These are phyloP conservation scores for Ashbya aceris DNA, from an alignment of 1,139 yeast species.

Conservation along the genomic window DNA sequence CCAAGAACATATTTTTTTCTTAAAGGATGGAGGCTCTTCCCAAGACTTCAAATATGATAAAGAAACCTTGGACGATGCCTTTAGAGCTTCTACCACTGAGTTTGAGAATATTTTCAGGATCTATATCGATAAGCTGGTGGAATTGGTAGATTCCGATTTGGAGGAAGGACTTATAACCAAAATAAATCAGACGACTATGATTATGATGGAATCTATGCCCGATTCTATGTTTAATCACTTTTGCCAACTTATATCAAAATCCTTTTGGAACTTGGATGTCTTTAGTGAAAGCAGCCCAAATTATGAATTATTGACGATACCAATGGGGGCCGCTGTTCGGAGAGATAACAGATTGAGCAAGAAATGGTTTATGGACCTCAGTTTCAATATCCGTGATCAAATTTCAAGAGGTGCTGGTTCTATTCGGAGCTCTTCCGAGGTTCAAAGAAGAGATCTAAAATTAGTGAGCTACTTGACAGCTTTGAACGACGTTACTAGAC, in stretches of 20 bases:
- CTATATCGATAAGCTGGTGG: slow-evolving; percentile 52
- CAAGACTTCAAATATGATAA: slow-evolving; percentile 32
- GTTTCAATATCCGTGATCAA: slow-evolving; percentile 48
- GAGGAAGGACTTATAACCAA: slow-evolving; percentile 44
- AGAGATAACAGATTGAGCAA: slow-evolving; percentile 39
- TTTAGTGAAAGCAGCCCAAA: slow-evolving; percentile 32
- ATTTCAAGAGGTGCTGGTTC: slow-evolving; percentile 80
- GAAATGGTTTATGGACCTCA: slow-evolving; percentile 21
- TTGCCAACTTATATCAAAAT: slow-evolving; percentile 39
- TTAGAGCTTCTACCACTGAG: slow-evolving; percentile 64
- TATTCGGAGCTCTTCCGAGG: slow-evolving; percentile 57
- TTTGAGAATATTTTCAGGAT: slow-evolving; percentile 54
- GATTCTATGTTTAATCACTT: slow-evolving; percentile 43
- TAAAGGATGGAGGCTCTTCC: slow-evolving; percentile 32
- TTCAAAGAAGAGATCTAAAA: slow-evolving; percentile 69
- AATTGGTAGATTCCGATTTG: slow-evolving; percentile 58
- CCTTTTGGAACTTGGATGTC: slow-evolving; percentile 57
- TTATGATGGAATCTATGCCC: slow-evolving; percentile 63
- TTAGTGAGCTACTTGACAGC: slow-evolving; percentile 66
- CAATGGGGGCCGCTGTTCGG: slow-evolving; percentile 60
- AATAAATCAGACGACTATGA: slow-evolving; percentile 55
- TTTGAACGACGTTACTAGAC: slow-evolving; percentile 62
- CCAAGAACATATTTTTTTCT: slow-evolving; percentile 46
- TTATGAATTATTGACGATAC: slow-evolving; percentile 39
- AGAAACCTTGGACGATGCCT: slow-evolving; percentile 45